Percentiles rank a stretch among this genome's conserved stretches.
Evolutionary conservation across 257 asterid genomes (phyloP).

Genomic region (Phtheirospermum japonicum): DNA sequence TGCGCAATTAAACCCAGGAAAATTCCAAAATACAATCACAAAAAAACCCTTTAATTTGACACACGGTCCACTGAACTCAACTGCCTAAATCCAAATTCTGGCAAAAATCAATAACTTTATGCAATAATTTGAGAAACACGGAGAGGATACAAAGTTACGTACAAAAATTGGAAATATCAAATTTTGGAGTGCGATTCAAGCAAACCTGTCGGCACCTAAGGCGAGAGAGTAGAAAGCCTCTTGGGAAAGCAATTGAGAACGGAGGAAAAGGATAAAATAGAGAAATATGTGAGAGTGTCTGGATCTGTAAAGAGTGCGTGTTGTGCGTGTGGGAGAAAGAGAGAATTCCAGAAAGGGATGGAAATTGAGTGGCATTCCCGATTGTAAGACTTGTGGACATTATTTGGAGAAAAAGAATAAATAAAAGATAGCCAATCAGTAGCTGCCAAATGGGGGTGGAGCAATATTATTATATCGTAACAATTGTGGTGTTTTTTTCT

Average conservation of each 20-base stretch:
- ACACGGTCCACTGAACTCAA: conserved; percentile 33
- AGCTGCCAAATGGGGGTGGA: no score
- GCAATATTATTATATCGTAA: no score
- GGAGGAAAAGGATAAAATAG: background rate
- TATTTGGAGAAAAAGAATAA: no score
- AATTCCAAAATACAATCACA: conserved; percentile 11
- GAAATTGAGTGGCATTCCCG: no score
- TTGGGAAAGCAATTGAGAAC: conserved; percentile 18
- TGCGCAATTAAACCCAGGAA: conserved; percentile 21
- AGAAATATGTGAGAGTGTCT: conserved; percentile 14
- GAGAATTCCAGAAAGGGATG: no score
- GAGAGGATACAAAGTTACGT: no score
- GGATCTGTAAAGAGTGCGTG: conserved; percentile 40
- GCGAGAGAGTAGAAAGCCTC: conserved; percentile 47
- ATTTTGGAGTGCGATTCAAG: no score
- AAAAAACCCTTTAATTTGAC: conserved; percentile 20
- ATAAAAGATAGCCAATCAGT: no score
- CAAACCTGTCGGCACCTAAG: conserved; percentile 31
- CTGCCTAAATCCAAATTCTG: conserved; percentile 26
- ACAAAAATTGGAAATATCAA: no score
- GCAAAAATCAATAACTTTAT: conserved; percentile 3
- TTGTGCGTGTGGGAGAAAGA: conserved; percentile 15
- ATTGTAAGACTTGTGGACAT: no score
- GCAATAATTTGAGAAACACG: conserved; percentile 8
- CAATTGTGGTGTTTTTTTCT: no score